Percentiles rank a stretch among this genome's conserved stretches.
Conservation (phyloP, 768 basidiomycete species). For the Lactarius pseudohatsudake region DNA sequence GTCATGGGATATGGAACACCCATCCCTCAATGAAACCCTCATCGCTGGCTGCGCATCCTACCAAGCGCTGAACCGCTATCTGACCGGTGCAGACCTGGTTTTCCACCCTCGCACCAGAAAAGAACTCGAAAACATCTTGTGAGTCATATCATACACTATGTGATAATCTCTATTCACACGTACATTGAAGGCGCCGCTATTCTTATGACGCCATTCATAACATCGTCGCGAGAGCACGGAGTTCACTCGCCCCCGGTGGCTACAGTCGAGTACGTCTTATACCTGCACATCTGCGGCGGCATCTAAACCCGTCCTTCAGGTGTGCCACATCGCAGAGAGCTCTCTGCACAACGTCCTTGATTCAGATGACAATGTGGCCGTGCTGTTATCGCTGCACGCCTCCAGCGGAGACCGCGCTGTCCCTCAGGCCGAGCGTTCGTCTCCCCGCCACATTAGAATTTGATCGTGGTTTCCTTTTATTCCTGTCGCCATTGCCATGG, state of each 20-base stretch:
- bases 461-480: conserved; percentile 4
- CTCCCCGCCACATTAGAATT: conserved; percentile 44
- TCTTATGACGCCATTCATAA: conserved; percentile 82
- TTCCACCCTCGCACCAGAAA: conserved; percentile 61
- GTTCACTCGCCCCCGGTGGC: conserved; percentile 57
- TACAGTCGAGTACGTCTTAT: conserved; percentile 49
- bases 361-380: conserved; percentile 62
- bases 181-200: conserved; percentile 58
- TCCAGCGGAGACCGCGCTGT: conserved; percentile 32
- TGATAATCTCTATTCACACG: background rate
- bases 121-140: conserved; percentile 76
- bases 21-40: conserved; percentile 68
- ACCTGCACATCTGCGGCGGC: background rate
- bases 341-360: conserved; percentile 71
- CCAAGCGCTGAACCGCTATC: conserved; percentile 72
- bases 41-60: conserved; percentile 81
- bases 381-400: conserved; percentile 63
- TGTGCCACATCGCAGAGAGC: conserved; percentile 66
- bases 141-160: conserved; percentile 34
- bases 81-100: conserved; percentile 68
- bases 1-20: conserved; percentile 69
- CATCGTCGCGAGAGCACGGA: conserved; percentile 67
- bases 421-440: conserved; percentile 36
- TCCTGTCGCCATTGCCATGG: conserved; percentile 1
- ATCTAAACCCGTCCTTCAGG: conserved; percentile 40